Conservation (phyloP, 495 filamentous ascomycete species). For the Trichoderma orchidacearum region DNA sequence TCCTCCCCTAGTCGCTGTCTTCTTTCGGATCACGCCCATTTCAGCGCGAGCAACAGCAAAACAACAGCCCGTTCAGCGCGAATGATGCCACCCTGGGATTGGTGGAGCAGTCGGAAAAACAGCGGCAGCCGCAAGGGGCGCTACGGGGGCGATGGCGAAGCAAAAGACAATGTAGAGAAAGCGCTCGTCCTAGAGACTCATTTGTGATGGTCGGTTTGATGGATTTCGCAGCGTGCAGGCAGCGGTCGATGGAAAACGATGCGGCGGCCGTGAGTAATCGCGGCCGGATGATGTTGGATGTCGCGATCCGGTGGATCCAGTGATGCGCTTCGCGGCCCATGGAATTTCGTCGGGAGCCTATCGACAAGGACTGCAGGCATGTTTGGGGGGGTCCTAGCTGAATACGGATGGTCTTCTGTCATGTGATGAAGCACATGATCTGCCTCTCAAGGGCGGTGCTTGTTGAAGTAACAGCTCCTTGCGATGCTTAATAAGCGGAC, state of each 20-base stretch:
- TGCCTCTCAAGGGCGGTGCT: no score
- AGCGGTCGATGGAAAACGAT: slow-evolving; percentile 9
- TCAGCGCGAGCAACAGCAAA: background rate
- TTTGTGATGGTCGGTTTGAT: slow-evolving; percentile 12
- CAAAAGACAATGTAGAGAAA: background rate
- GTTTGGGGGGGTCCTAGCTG: background rate
- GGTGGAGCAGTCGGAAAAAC: slow-evolving; percentile 1
- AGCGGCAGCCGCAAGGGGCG: background rate
- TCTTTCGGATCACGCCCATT: slow-evolving; percentile 97
- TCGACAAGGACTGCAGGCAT: background rate
- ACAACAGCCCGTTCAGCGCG: background rate
- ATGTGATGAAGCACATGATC: no score
- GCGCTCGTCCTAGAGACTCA: background rate
- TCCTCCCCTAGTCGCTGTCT: slow-evolving; percentile 74
- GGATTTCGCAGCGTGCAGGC: background rate
- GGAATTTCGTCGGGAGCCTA: background rate
- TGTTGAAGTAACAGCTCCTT: no score
- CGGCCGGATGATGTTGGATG: slow-evolving; percentile 7
- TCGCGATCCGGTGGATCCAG: slow-evolving; percentile 4
- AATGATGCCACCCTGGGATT: background rate
- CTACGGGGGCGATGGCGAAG: background rate
- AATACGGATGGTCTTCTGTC: background rate
- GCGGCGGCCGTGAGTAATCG: slow-evolving; percentile 5
- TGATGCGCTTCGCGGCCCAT: slow-evolving; percentile 2
- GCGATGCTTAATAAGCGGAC: no score